Conservation (phyloP, 169 alveolate genomes). For the Eimeria maxima region DNA sequence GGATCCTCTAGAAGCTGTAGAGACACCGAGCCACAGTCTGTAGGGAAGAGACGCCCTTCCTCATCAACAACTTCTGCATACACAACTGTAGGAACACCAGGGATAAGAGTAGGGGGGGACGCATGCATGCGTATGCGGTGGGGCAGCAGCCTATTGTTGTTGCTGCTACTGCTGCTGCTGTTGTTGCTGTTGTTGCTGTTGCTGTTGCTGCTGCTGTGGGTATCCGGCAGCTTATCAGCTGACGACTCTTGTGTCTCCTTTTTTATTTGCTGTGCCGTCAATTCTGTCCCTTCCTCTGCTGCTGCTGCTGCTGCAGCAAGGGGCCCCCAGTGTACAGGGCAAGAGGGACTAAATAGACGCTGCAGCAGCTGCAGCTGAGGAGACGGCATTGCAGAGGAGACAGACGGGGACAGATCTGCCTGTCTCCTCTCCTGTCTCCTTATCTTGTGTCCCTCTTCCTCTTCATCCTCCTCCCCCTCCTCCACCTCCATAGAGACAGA, state of each 20-base stretch:
- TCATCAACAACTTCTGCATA: slow-evolving; percentile 22
- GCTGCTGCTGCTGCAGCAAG: slow-evolving; percentile 30
- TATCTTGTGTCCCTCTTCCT: background rate
- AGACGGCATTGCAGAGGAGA: too few species aligned
- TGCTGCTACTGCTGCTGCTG: slow-evolving; percentile 48
- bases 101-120: background rate
- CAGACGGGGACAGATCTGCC: background rate
- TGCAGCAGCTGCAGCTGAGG: slow-evolving; percentile 8
- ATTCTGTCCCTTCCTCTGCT: background rate
- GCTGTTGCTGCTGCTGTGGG: slow-evolving; percentile 23
- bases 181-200: slow-evolving; percentile 1
- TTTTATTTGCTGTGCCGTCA: background rate
- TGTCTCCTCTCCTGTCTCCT: background rate
- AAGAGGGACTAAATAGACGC: background rate
- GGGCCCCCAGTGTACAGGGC: slow-evolving; percentile 33
- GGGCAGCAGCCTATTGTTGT: background rate
- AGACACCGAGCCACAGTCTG: slow-evolving; percentile 70
- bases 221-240: background rate
- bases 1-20: background rate
- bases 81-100: background rate
- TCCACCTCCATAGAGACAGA: background rate
- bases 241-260: background rate
- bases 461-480: background rate
- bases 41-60: slow-evolving; percentile 1
- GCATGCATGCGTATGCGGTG: slow-evolving; percentile 36